phyloP scores from a whole-genome alignment of 768 basidiomycete species.

The Chalciporus sphaerocephalus region DNA sequence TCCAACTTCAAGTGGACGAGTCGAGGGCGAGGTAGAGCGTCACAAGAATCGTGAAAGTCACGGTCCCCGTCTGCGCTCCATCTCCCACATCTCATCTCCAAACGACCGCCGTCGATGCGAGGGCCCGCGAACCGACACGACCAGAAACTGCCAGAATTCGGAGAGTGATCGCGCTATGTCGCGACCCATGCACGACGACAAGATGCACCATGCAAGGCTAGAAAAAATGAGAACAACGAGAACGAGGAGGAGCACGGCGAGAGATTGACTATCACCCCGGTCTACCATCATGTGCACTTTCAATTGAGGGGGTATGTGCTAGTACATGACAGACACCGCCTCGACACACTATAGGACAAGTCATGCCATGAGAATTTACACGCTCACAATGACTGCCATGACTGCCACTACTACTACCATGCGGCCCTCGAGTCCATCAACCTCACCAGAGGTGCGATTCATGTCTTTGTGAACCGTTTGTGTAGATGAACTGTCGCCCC shows the following conservation, averaged over 20 bases:
- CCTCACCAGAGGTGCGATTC: slow-evolving; percentile 8
- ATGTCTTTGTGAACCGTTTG: neutral
- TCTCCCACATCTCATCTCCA: slow-evolving; percentile 56
- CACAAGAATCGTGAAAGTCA: slow-evolving; percentile 6
- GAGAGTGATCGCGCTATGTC: slow-evolving; percentile 42
- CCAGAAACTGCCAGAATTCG: slow-evolving; percentile 45
- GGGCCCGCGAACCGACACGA: slow-evolving; percentile 29
- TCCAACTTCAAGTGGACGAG: too few species aligned
- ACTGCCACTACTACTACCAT: neutral
- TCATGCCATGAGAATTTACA: too few species aligned
- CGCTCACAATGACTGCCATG: too few species aligned
- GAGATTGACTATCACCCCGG: slow-evolving; percentile 4
- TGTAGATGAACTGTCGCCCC: neutral
- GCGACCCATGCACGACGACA: slow-evolving; percentile 63
- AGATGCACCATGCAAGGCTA: slow-evolving; percentile 57
- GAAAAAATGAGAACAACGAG: slow-evolving; percentile 52
- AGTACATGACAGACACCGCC: too few species aligned
- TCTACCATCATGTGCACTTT: neutral
- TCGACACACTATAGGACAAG: too few species aligned
- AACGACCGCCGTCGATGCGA: slow-evolving; percentile 37
- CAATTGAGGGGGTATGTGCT: neutral
- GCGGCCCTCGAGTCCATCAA: slow-evolving; percentile 1
- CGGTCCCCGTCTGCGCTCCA: slow-evolving; percentile 42
- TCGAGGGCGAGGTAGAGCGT: too few species aligned
- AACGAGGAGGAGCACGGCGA: slow-evolving; percentile 42